Percentiles rank a stretch among this genome's conserved stretches.
Conservation (phyloP, 2,329 filamentous ascomycete genomes). For the Xylariaceae sp. region DNA sequence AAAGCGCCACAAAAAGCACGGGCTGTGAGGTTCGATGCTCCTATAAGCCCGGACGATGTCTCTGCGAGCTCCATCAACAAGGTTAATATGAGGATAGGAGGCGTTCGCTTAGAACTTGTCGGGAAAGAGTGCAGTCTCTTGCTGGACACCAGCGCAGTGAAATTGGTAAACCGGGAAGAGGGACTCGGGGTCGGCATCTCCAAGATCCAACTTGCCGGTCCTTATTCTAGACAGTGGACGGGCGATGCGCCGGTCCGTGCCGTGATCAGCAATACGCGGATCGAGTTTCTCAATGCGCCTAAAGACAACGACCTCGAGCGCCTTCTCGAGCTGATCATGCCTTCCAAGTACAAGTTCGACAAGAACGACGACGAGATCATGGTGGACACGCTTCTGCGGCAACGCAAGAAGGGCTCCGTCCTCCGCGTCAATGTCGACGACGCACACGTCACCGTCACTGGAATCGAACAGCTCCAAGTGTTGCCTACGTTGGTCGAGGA, state of each 20-base stretch:
- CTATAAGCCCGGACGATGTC: constrained; percentile 43
- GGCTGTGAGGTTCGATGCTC: constrained; percentile 55
- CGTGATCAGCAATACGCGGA: constrained; percentile 58
- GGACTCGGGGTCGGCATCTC: constrained; percentile 69
- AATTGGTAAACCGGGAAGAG: constrained; percentile 69
- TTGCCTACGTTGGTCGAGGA: constrained; percentile 72
- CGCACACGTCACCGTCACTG: constrained; percentile 56
- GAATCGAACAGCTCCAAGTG: constrained; percentile 59
- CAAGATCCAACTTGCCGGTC: constrained; percentile 69
- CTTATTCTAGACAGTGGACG: constrained; percentile 49
- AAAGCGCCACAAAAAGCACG: constrained; percentile 40
- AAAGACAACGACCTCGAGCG: constrained; percentile 76
- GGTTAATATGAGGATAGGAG: constrained; percentile 69
- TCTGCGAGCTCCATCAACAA: constrained; percentile 54
- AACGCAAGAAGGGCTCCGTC: constrained; percentile 80
- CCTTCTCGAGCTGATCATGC: constrained; percentile 79
- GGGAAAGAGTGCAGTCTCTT: constrained; percentile 71
- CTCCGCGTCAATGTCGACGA: constrained; percentile 64
- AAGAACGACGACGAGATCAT: constrained; percentile 89
- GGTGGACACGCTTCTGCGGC: constrained; percentile 81
- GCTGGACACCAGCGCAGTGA: constrained; percentile 74
- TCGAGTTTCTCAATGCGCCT: constrained; percentile 69
- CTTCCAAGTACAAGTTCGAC: constrained; percentile 82
- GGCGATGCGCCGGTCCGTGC: constrained; percentile 57
- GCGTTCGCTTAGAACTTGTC: constrained; percentile 67